These are phyloP conservation scores for Suaeda aralocaspica DNA, from an alignment of 148 eudicot species.

Conservation along the genomic window DNA sequence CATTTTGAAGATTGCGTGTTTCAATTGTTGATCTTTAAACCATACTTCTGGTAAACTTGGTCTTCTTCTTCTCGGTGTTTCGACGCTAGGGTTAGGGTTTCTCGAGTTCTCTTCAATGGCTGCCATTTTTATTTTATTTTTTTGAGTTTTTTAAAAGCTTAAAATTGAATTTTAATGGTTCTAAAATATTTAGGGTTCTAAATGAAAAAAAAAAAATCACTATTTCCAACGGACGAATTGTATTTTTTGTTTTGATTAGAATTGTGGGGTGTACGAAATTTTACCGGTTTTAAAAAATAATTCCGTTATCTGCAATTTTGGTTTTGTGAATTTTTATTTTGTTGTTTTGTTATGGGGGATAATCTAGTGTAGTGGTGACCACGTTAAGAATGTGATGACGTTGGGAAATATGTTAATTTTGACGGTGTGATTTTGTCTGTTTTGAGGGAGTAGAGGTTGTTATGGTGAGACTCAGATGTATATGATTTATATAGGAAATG, in stretches of 20 bases:
- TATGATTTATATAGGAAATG: too few relatives aligned
- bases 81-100: slow-evolving; percentile 18
- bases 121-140: slow-evolving; percentile 23
- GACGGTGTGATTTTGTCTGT: too few relatives aligned
- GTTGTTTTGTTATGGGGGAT: slow-evolving; percentile 3
- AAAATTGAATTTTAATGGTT: slow-evolving; percentile 5
- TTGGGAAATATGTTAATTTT: too few relatives aligned
- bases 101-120: slow-evolving; percentile 23
- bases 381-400: background rate
- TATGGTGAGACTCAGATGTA: too few relatives aligned
- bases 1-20: slow-evolving; percentile 48
- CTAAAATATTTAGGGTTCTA: slow-evolving; percentile 24
- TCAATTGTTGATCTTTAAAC: slow-evolving; percentile 45
- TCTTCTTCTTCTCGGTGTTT: slow-evolving; percentile 30
- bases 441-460: too few relatives aligned
- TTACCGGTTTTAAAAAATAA: background rate
- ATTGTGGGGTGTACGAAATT: slow-evolving; percentile 29
- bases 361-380: slow-evolving; percentile 6
- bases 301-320: background rate
- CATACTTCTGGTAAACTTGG: slow-evolving; percentile 46
- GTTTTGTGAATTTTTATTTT: slow-evolving; percentile 2
- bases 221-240: slow-evolving; percentile 44
- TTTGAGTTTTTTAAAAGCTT: background rate
- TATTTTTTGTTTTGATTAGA: slow-evolving; percentile 29
- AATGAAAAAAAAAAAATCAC: slow-evolving; percentile 3